phyloP scores from a whole-genome alignment of 1,139 yeast genomes.

The Lodderomyces pseudojiufengensis region DNA sequence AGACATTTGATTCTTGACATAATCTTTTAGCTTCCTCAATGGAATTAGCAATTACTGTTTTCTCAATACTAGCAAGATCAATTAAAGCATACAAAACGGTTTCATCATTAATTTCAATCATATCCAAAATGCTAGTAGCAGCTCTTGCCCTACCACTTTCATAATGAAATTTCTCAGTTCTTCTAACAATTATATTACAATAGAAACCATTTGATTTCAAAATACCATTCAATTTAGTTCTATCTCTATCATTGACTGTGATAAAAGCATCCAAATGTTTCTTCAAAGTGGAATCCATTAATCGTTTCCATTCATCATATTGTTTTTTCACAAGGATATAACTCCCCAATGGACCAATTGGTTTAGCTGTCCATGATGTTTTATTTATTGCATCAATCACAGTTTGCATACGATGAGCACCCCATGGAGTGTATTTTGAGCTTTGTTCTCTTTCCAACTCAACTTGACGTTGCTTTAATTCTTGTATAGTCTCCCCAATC shows the following conservation, averaged over 20 bases:
- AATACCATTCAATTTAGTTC: conserved; percentile 42
- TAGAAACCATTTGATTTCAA: conserved; percentile 27
- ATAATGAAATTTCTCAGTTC: conserved; percentile 54
- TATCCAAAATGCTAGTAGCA: conserved; percentile 58
- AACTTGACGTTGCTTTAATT: conserved; percentile 6
- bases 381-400: conserved; percentile 42
- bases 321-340: conserved; percentile 54
- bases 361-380: conserved; percentile 43
- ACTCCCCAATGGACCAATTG: conserved; percentile 85
- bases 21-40: conserved; percentile 49
- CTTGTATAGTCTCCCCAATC: conserved; percentile 3
- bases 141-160: conserved; percentile 23
- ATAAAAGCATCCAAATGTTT: conserved; percentile 59
- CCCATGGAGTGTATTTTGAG: conserved; percentile 47
- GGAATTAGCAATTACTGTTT: conserved; percentile 49
- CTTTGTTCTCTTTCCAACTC: conserved; percentile 16
- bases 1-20: conserved; percentile 35
- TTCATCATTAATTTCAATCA: conserved; percentile 51
- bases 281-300: conserved; percentile 52
- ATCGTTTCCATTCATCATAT: conserved; percentile 55
- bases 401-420: conserved; percentile 30
- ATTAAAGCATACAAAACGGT: conserved; percentile 59
- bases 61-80: conserved; percentile 62
- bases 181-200: conserved; percentile 50
- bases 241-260: conserved; percentile 64